Evolutionary conservation across 2,329 filamentous ascomycete genomes (phyloP).

Genomic region (Xylariales sp.): DNA sequence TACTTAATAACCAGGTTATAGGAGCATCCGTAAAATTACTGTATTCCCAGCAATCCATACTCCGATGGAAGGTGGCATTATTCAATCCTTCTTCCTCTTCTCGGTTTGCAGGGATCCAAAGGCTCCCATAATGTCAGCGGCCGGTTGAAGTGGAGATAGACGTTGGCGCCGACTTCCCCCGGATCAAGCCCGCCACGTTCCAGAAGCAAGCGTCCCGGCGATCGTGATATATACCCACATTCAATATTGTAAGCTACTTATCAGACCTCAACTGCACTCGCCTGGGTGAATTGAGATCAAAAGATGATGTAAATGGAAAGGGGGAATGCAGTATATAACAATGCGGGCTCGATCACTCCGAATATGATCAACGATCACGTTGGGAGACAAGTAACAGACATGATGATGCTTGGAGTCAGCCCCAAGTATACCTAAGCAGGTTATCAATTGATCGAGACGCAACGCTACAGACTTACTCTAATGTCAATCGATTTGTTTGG

Average conservation of each 20-base stretch:
- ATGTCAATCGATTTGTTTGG: no score
- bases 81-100: no score
- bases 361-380: slow-evolving; percentile 4
- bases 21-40: no score
- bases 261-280: not conserved
- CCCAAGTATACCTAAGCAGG: no score
- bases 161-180: slow-evolving; percentile 21
- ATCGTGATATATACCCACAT: slow-evolving; percentile 17
- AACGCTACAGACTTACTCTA: no score
- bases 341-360: slow-evolving; percentile 16
- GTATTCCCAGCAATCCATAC: no score
- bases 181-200: slow-evolving; percentile 15
- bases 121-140: slow-evolving; percentile 19
- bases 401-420: no score
- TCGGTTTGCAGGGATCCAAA: slow-evolving; percentile 15
- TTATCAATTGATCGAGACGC: no score
- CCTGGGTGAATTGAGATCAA: slow-evolving; percentile 4
- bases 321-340: slow-evolving; percentile 17
- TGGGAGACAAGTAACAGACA: slow-evolving; percentile 3
- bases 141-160: slow-evolving; percentile 21
- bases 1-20: no score
- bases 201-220: no score
- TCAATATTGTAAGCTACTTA: slow-evolving; percentile 8
- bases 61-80: no score
- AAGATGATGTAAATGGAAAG: no score